These are phyloP conservation scores for Phytophthora syringae DNA, from an alignment of 352 stramenopile species.

Conservation along the genomic window DNA sequence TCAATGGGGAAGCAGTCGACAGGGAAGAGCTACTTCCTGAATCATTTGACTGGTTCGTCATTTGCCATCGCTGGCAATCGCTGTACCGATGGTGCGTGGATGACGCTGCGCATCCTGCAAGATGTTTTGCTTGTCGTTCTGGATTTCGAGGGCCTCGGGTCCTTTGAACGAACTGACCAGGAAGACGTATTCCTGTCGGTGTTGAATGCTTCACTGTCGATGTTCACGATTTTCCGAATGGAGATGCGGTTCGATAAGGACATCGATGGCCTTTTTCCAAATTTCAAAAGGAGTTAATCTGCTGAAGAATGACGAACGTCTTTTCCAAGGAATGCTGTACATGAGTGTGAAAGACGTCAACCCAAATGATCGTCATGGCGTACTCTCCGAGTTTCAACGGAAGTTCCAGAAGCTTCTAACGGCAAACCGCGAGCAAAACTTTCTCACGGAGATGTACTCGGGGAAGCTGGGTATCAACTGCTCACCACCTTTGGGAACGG, in stretches of 20 bases:
- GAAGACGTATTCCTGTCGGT: conserved; percentile 81
- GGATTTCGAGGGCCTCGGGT: conserved; percentile 81
- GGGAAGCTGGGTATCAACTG: conserved; percentile 68
- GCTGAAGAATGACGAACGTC: conserved; percentile 60
- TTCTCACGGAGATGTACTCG: conserved; percentile 70
- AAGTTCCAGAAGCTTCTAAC: conserved; percentile 59
- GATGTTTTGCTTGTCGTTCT: conserved; percentile 70
- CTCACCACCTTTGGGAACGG: conserved; percentile 69
- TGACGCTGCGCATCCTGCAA: conserved; percentile 53
- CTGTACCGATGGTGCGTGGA: conserved; percentile 75
- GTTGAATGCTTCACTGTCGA: conserved; percentile 72
- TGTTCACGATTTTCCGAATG: conserved; percentile 79
- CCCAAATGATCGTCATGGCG: conserved; percentile 56
- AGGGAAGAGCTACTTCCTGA: conserved; percentile 83
- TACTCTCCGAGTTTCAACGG: conserved; percentile 53
- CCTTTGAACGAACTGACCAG: conserved; percentile 76
- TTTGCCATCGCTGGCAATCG: conserved; percentile 72
- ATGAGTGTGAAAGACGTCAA: conserved; percentile 85
- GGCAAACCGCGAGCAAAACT: conserved; percentile 64
- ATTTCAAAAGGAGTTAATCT: conserved; percentile 72
- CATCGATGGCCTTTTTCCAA: conserved; percentile 67
- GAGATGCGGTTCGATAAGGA: conserved; percentile 85
- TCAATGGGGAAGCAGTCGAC: conserved; percentile 82
- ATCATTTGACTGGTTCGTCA: conserved; percentile 75
- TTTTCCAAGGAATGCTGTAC: conserved; percentile 69